Base-by-base conservation (phyloP, 345 rosid species). In the Reutealis trisperma region DNA sequence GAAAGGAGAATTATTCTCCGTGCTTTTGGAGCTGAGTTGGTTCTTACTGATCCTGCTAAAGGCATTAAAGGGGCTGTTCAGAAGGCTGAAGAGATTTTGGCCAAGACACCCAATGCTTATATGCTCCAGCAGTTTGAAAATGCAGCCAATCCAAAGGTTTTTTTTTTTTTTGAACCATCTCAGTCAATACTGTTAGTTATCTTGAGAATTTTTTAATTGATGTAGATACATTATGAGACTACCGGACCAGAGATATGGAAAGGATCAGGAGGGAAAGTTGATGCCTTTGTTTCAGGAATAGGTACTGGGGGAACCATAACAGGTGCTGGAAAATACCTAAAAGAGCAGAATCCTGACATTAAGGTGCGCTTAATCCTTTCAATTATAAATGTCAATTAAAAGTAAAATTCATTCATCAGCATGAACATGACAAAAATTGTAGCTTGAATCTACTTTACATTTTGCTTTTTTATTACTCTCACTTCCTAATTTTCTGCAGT, bases 271-370 rank as follows among this genome's bases (percentile, higher is more conserved):
- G 97, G 95, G 67, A 94, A 89, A 85, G 75, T 94, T 58, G 95
- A 93, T 81, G 95, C 94, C 55, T 81, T 93, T 82, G 91, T 94
- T 72, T 91, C 98, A 8, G 98, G 98, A 44, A 93, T 94, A 63
- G 97, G 98, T 73, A 94, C 98, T 58, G 98, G 98, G 30, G 98
- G 98, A 77, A 94, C 98, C 70, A 84, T 93, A 51, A 91, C 98
- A 19, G 98, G 98, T 77, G 86, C 85, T 7, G 98, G 98, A 22
- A 94, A 89, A 78, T 93, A 84, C 82, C 92, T 94, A 8, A 94
- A 88, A 78, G 98, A 93, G 80, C 90, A 90, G 57, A 91, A 93
- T 70, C 87, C 97, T 0, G 71, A 89, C 65, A 79, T 94, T 25
- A 94, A 89, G 93, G 98, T 93, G 30, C 1, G 13, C 32, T 68